Conservation (phyloP, 2,329 filamentous ascomycete genomes). For the Pseudogymnoascus sp. region DNA sequence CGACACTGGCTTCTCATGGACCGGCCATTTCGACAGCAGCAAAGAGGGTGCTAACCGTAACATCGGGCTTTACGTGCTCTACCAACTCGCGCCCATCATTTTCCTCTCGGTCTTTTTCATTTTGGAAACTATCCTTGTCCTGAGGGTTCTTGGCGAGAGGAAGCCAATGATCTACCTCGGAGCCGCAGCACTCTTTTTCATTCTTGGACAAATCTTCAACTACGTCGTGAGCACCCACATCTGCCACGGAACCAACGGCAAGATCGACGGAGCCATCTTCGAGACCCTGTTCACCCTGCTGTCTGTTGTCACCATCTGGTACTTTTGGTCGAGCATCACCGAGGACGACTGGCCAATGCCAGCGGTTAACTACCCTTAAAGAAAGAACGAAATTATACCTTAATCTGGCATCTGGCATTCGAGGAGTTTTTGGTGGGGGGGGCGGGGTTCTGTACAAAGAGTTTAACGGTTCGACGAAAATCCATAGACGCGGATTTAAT, state of each 20-base stretch:
- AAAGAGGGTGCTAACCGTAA: conserved; percentile 56
- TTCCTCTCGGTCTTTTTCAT: conserved; percentile 85
- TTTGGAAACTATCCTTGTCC: conserved; percentile 74
- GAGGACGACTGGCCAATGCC: conserved; percentile 91
- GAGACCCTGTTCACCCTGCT: conserved; percentile 87
- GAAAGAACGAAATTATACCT: conserved; percentile 33
- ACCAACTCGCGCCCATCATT: conserved; percentile 80
- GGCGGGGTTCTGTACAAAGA: conserved; percentile 1
- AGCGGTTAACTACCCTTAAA: conserved; percentile 14
- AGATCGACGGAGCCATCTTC: conserved; percentile 89
- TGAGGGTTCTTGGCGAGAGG: conserved; percentile 77
- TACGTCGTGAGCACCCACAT: conserved; percentile 89
- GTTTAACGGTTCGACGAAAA: conserved; percentile 1
- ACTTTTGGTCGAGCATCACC: conserved; percentile 98
- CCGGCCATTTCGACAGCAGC: conserved; percentile 64
- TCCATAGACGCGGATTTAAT: background rate
- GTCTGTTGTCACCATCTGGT: conserved; percentile 76
- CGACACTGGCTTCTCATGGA: conserved; percentile 85
- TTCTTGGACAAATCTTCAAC: conserved; percentile 90
- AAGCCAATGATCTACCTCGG: conserved; percentile 88
- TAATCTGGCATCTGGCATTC: conserved; percentile 24
- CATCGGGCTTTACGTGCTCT: conserved; percentile 87
- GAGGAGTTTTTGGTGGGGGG: conserved; percentile 3
- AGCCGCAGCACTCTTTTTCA: conserved; percentile 72
- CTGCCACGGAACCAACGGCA: conserved; percentile 72